These are phyloP conservation scores for Verticillium klebahnii DNA, from an alignment of 2,329 filamentous ascomycete genomes.

Conservation along the genomic window DNA sequence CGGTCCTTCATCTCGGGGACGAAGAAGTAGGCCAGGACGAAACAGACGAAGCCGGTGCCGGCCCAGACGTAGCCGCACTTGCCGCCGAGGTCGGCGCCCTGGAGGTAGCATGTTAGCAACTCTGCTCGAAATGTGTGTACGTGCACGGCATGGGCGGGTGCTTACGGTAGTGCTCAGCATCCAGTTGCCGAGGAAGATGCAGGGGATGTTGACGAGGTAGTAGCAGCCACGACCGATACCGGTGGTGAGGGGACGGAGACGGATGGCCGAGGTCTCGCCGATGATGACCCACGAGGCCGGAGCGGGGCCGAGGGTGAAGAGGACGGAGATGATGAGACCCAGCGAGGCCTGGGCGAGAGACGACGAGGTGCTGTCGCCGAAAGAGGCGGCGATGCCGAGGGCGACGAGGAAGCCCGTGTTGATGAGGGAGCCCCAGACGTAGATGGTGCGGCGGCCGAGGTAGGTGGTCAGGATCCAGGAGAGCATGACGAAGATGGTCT, in stretches of 20 bases:
- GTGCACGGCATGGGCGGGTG: neutral
- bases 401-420: slow-evolving; percentile 50
- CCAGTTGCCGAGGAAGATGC: slow-evolving; percentile 57
- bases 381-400: slow-evolving; percentile 55
- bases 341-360: slow-evolving; percentile 55
- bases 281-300: slow-evolving; percentile 65
- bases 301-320: slow-evolving; percentile 58
- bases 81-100: slow-evolving; percentile 41
- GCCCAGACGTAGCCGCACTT: slow-evolving; percentile 58
- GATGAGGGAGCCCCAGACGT: slow-evolving; percentile 43
- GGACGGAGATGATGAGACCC: slow-evolving; percentile 60
- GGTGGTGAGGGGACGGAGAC: slow-evolving; percentile 60
- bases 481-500: slow-evolving; percentile 50
- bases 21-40: slow-evolving; percentile 40
- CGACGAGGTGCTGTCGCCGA: slow-evolving; percentile 32
- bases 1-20: slow-evolving; percentile 54
- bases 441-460: slow-evolving; percentile 45
- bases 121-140: neutral
- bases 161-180: slow-evolving; percentile 49
- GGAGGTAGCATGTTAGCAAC: slow-evolving; percentile 19
- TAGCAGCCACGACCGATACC: slow-evolving; percentile 60
- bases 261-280: slow-evolving; percentile 60
- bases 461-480: slow-evolving; percentile 46
- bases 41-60: slow-evolving; percentile 52
- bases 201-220: slow-evolving; percentile 62